Evolutionary conservation across 1,284 basidiomycete species (phyloP).

Genomic region (Pisolithus thermaeus): DNA sequence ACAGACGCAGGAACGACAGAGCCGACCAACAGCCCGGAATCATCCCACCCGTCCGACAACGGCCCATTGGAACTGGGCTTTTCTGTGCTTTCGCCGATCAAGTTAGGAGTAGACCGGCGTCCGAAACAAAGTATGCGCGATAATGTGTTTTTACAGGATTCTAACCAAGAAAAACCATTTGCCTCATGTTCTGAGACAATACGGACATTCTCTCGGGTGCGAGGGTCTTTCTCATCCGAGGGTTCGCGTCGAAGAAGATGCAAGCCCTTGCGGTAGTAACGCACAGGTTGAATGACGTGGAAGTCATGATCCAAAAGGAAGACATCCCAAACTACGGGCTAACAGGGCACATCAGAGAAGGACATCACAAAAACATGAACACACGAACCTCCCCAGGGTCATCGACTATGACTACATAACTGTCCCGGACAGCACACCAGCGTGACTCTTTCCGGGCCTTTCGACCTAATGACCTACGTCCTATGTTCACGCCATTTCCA

Average conservation of each 20-base stretch:
- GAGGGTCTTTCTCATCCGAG: conserved; percentile 26
- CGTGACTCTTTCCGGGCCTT: conserved; percentile 65
- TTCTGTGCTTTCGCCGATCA: conserved; percentile 3
- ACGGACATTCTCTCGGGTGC: conserved; percentile 7
- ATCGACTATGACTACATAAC: conserved; percentile 84
- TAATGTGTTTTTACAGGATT: conserved; percentile 45
- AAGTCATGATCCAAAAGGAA: conserved; percentile 93
- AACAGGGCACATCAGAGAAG: conserved; percentile 10
- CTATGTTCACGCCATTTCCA: conserved; percentile 48
- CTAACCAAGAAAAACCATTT: conserved; percentile 38
- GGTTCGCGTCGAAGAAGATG: conserved; percentile 47
- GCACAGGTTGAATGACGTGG: conserved; percentile 71
- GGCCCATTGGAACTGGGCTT: conserved; percentile 2
- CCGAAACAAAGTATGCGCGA: conserved; percentile 40
- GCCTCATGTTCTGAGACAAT: conserved; percentile 13
- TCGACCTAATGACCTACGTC: conserved; percentile 63
- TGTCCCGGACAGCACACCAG: conserved; percentile 95
- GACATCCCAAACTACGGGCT: conserved; percentile 86
- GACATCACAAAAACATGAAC: neutral
- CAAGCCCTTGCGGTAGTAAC: conserved; percentile 75
- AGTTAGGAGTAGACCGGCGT: conserved; percentile 12
- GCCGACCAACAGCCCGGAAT: conserved; percentile 24
- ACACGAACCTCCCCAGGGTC: conserved; percentile 77
- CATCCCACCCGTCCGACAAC: conserved; percentile 14
- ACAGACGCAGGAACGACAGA: conserved; percentile 35